Base-by-base conservation (phyloP, 257 asterid genomes). In the Solanum ahanhuiri region DNA sequence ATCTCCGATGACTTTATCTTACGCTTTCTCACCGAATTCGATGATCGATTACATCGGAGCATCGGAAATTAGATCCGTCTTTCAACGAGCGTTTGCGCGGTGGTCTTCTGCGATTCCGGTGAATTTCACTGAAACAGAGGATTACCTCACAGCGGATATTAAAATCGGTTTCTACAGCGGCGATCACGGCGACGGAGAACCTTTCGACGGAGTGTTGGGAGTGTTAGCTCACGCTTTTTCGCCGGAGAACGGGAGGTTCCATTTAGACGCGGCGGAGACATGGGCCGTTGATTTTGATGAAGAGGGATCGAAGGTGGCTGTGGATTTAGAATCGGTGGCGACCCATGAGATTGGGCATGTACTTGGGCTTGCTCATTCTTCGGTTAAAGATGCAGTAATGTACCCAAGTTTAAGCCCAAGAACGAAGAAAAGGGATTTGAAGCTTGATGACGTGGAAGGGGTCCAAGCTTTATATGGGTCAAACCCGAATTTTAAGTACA, bases 341-440 rank as follows among this genome's bases (percentile, higher is more conserved):
- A 95, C 98, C 39, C 99, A 96, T 71, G 99, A 96, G 83, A 95
- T 96, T 20, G 99, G 99, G 8, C 99, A 96, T 87, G 63, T 96
- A 28, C 91, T 96, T 37, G 98, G 99, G n/a, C 73, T 96, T 91
- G 98, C 93, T 54, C 99, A 96, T 91, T 90, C 99, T 2, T 83
- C 97, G 86, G 98, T 91, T 23, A 94, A 92, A 88, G 95, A 94
- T 51, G 96, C 99, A 57, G 88, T 95, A 15, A 96, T 96, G 98
- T 96, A 94, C 87, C 98, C 98, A 76, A 95, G 92, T 87, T 81
- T 95, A 90, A 92, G 93, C 73, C 98, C 98, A 17, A 93, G 99
- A 89, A 91, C 92, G 1, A 93, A 87, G 90, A 96, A 95, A 89
- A 93, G 91, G 91, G 96, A 89, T 83, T 95, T 96, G 28, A 92